Evolutionary conservation across 805 yeast species (phyloP).

Genomic region (Clavispora fructus): DNA sequence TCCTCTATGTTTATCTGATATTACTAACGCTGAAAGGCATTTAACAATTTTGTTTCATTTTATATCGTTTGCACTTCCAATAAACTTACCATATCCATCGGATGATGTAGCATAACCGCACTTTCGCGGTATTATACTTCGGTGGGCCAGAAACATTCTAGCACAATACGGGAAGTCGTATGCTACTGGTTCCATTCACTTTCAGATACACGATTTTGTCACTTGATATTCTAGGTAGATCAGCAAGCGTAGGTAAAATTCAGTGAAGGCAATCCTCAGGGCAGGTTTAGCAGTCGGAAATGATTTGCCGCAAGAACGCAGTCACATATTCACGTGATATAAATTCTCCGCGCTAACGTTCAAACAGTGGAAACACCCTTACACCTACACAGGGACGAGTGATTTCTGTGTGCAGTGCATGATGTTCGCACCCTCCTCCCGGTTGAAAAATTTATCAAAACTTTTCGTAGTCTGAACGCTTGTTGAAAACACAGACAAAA

Average conservation of each 20-base stretch:
- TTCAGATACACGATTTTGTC: too few species aligned
- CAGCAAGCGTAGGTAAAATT: too few species aligned
- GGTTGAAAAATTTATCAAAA: slow-evolving; percentile 15
- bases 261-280: too few species aligned
- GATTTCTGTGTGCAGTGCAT: neutral
- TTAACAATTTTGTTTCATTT: neutral
- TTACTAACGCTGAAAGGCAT: neutral
- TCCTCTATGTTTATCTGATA: neutral
- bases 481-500: slow-evolving; percentile 15
- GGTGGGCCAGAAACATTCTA: too few species aligned
- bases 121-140: neutral
- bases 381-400: slow-evolving; percentile 1
- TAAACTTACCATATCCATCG: neutral
- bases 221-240: too few species aligned
- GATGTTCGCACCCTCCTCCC: slow-evolving; percentile 3
- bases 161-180: too few species aligned
- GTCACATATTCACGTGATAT: slow-evolving; percentile 13
- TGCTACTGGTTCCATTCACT: too few species aligned
- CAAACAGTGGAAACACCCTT: slow-evolving; percentile 4
- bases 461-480: slow-evolving; percentile 3
- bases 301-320: slow-evolving; percentile 3
- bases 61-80: neutral
- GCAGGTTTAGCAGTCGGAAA: neutral
- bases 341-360: neutral
- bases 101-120: too few species aligned